phyloP scores from a whole-genome alignment of 139 green algal species.

The Micractinium sp. region DNA sequence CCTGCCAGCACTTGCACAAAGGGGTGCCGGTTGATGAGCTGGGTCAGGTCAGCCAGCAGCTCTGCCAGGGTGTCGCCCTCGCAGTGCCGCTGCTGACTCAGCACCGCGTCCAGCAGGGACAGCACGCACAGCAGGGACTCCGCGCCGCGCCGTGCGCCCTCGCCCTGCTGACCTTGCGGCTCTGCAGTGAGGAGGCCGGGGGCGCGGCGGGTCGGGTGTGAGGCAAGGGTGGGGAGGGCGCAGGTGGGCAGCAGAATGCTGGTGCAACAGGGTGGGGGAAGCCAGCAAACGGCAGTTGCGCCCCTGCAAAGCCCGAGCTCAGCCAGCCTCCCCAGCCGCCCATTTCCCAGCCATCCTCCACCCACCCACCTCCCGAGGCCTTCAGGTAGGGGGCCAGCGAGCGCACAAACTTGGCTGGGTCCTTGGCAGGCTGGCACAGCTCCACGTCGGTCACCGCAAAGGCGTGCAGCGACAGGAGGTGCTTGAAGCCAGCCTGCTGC shows the following conservation, averaged over 20 bases:
- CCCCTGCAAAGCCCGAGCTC: no score
- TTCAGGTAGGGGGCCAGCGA: slow-evolving; percentile 80
- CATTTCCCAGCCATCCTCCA: not conserved
- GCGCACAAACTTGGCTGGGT: slow-evolving; percentile 66
- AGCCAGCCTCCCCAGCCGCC: no score
- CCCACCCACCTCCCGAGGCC: not conserved
- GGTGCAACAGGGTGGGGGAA: no score
- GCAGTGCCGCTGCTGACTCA: slow-evolving; percentile 45
- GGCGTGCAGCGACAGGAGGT: slow-evolving; percentile 83
- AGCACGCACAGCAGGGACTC: slow-evolving; percentile 71
- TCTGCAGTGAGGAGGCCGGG: not conserved
- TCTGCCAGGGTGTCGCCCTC: slow-evolving; percentile 47
- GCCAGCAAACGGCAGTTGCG: no score
- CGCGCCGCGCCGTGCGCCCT: slow-evolving; percentile 28
- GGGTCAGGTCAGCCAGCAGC: slow-evolving; percentile 59
- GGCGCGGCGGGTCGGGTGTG: no score
- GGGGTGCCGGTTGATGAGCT: slow-evolving; percentile 60
- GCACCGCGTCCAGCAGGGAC: slow-evolving; percentile 50
- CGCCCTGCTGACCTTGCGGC: not conserved
- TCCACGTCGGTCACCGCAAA: slow-evolving; percentile 64
- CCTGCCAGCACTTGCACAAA: slow-evolving; percentile 59
- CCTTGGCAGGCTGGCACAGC: slow-evolving; percentile 57
- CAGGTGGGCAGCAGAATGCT: not conserved
- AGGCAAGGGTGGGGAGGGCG: not conserved
- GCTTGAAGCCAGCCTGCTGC: slow-evolving; percentile 16